A percentile compares a stretch with the other conserved stretches of the same genome.
phyloP scores from a whole-genome alignment of 2,329 filamentous ascomycete species.

The Fonsecaea pedrosoi region DNA sequence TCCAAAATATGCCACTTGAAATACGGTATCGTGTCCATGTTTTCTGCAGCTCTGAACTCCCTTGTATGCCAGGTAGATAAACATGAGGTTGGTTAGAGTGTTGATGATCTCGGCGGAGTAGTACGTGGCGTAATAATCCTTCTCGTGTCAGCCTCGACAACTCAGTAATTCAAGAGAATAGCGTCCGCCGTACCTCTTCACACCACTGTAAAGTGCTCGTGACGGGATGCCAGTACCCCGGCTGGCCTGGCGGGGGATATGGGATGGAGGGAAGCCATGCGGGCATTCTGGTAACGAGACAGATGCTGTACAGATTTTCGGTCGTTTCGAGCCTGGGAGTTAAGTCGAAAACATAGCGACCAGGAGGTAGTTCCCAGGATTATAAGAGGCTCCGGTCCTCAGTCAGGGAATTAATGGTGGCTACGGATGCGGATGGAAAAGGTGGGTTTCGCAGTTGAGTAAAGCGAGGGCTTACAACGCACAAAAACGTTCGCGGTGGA shows the following conservation, averaged over 20 bases:
- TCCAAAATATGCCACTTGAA: constrained; percentile 70
- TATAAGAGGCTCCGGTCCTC: neutral
- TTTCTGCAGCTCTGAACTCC: constrained; percentile 76
- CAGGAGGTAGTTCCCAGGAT: neutral
- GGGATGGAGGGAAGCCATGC: constrained; percentile 53
- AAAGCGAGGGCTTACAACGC: constrained; percentile 13
- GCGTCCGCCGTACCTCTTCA: constrained; percentile 66
- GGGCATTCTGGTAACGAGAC: constrained; percentile 38
- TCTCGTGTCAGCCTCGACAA: constrained; percentile 12
- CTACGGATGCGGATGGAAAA: constrained; percentile 20
- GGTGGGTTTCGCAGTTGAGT: constrained; percentile 2
- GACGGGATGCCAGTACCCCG: constrained; percentile 71
- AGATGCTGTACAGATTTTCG: neutral
- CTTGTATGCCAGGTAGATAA: constrained; percentile 77
- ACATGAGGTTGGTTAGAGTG: constrained; percentile 81
- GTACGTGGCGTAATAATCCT: constrained; percentile 77
- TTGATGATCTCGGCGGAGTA: constrained; percentile 81
- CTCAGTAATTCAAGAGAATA: neutral
- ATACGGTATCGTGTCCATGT: constrained; percentile 77
- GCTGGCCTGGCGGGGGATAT: constrained; percentile 58
- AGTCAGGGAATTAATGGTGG: neutral
- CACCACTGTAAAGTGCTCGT: constrained; percentile 80
- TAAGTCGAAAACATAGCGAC: constrained; percentile 4
- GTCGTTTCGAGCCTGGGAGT: neutral
- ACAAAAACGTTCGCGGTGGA: constrained; percentile 5